Evolutionary conservation across 108 stramenopile genomes (phyloP), one percentile per base, ranked within the genome.

Genomic region (Nitzschia sp.): DNA sequence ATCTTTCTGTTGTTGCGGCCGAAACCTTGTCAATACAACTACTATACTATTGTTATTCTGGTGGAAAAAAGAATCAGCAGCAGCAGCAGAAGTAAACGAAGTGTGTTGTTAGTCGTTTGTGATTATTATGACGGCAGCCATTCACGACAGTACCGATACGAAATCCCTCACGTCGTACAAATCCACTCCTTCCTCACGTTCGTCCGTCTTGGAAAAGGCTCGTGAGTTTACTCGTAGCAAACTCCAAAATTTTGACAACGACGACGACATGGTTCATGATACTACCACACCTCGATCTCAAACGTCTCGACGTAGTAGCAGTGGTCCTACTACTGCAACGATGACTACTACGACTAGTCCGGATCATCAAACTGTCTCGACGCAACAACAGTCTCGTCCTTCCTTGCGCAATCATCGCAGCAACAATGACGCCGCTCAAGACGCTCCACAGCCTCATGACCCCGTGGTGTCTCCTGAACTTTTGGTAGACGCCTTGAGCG

Each of bases 401-500:
- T 59, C 58, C 21, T 15, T 32, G 8, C 38, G 46, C 5, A 28
- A 27, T 25, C 32, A 19, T 23, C 18, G 21, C 33, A 23, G 6
- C 59, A 45, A 32, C 34, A 54, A 55, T 21, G 70, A 62, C 32
- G 60, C 59, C 27, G 30, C 21, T 24, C 34, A 38, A 59, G 26
- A 33, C 59, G 28, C 25, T 48, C 67, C 54, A 25, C n/a, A n/a
- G n/a, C n/a, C n/a, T n/a, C 54, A 70, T 54, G 62, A 80, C 51
- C 54, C 86, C 8, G 64, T 85, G 23, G 86, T 94, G 30, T 86
- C 87, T 34, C 89, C 92, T 21, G 92, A 94, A 77, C 64, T 94
- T 24, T 70, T 94, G 56, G 92, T 94, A 36, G 92, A 94, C 66
- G 92, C 92, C 27, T 72, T 94, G 45, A 84, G 84, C 1, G 92